phyloP scores from a whole-genome alignment of 345 rosid genomes.

The Eucalyptus tenuipes region DNA sequence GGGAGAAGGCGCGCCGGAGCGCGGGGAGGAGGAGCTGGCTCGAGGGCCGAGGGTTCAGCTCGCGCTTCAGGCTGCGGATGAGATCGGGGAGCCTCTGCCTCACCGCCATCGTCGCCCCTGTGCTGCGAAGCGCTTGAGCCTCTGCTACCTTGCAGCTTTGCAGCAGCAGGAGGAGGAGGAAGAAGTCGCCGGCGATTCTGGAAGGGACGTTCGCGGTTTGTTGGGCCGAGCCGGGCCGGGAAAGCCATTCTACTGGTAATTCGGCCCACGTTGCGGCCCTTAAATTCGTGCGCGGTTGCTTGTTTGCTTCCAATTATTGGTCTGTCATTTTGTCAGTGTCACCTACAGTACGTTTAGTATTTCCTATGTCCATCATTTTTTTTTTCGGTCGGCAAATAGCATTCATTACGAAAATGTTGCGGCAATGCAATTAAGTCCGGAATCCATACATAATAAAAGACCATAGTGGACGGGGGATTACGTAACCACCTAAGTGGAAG shows the following conservation, averaged over 20 bases:
- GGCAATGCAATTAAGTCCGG: too few relatives aligned
- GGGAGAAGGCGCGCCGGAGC: slow-evolving; percentile 79
- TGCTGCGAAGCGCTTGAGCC: neutral
- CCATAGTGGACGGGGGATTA: too few relatives aligned
- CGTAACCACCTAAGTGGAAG: too few relatives aligned
- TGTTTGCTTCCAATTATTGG: neutral
- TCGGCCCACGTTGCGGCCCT: neutral
- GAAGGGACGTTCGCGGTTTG: neutral
- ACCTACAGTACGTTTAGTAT: neutral
- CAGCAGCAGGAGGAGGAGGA: neutral
- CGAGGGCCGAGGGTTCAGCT: neutral
- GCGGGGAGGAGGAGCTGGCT: slow-evolving; percentile 45
- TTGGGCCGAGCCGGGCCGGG: neutral
- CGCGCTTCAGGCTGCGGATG: slow-evolving; percentile 30
- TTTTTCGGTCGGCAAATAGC: too few relatives aligned
- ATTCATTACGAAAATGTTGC: too few relatives aligned
- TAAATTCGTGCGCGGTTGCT: neutral
- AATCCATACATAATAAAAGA: too few relatives aligned
- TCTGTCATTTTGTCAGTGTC: neutral
- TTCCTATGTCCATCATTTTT: fast-evolving
- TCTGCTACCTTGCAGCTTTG: neutral
- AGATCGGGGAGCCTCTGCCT: slow-evolving; percentile 51
- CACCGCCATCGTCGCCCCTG: slow-evolving; percentile 25
- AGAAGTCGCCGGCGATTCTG: neutral
- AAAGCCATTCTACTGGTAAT: neutral